These are phyloP conservation scores for Geotrichum aggregatum DNA, from an alignment of 1,139 yeast genomes.

Conservation along the genomic window DNA sequence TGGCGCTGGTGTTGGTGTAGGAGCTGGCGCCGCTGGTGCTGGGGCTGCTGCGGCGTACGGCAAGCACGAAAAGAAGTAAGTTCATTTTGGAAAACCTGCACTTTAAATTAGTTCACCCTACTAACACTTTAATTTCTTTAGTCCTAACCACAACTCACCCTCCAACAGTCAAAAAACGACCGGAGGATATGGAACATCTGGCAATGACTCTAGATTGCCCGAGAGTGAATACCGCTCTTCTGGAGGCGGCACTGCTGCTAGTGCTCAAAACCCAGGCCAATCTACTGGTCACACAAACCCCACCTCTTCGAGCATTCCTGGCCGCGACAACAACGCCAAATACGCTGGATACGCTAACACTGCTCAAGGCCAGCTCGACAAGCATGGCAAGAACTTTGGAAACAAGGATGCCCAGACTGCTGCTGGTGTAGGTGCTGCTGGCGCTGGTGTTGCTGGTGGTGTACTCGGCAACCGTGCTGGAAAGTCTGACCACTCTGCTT, in stretches of 20 bases:
- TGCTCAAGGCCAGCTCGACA: neutral
- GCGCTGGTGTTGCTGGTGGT: conserved; percentile 15
- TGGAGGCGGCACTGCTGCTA: conserved; percentile 13
- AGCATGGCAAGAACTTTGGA: conserved; percentile 3
- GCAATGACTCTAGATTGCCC: neutral
- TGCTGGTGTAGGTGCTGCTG: conserved; percentile 17
- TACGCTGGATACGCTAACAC: conserved; percentile 15
- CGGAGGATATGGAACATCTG: neutral
- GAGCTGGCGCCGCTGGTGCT: conserved; percentile 18
- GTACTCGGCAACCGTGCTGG: neutral
- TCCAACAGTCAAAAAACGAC: neutral
- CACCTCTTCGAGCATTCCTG: conserved; percentile 14
- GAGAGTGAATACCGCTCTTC: neutral
- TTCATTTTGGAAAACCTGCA: no score
- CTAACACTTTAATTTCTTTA: neutral
- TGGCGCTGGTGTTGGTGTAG: conserved; percentile 17
- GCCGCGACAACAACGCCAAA: conserved; percentile 10
- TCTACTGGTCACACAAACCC: conserved; percentile 14
- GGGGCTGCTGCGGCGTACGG: conserved; percentile 15
- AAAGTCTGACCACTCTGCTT: neutral
- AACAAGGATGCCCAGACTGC: conserved; percentile 1
- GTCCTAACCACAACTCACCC: neutral
- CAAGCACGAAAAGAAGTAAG: conserved; percentile 9
- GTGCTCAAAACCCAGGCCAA: conserved; percentile 5
- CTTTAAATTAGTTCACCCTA: conserved; percentile 7